Percentiles rank a stretch among this genome's conserved stretches.
Conservation (phyloP, 2,329 filamentous ascomycete species). For the Aspergillaceae sp. region DNA sequence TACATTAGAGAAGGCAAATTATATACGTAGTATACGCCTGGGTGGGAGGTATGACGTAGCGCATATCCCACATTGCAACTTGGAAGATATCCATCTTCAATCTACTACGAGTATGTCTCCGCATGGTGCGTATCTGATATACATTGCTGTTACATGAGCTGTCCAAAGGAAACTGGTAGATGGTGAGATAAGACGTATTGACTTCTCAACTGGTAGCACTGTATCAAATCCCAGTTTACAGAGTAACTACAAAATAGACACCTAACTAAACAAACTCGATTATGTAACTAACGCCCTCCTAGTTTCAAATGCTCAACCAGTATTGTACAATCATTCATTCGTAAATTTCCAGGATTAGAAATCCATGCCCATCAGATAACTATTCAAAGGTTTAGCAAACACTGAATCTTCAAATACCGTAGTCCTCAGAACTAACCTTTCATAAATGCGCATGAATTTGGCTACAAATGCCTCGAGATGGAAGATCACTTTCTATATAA, state of each 20-base stretch:
- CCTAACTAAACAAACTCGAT: not conserved
- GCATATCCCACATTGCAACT: not conserved
- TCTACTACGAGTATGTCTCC: no score
- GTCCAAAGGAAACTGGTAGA: no score
- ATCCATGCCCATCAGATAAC: conserved; percentile 67
- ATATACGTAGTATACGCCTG: not conserved
- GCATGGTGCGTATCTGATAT: no score
- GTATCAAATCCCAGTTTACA: no score
- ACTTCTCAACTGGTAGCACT: no score
- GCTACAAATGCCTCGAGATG: conserved; percentile 97
- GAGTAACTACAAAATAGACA: no score
- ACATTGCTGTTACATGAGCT: no score
- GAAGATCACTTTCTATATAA: conserved; percentile 75
- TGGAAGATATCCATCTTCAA: not conserved
- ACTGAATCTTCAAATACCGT: not conserved
- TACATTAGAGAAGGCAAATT: not conserved
- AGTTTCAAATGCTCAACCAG: conserved; percentile 2
- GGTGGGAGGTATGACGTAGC: conserved; percentile 11
- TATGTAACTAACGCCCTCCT: not conserved
- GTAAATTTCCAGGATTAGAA: conserved; percentile 32
- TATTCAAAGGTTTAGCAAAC: conserved; percentile 35
- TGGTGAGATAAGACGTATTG: no score
- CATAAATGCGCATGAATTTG: conserved; percentile 93
- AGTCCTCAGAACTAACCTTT: conserved; percentile 56
- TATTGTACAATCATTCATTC: conserved; percentile 22